These are phyloP conservation scores for Purshia tridentata DNA, from an alignment of 306 rosid genomes.

Conservation along the genomic window DNA sequence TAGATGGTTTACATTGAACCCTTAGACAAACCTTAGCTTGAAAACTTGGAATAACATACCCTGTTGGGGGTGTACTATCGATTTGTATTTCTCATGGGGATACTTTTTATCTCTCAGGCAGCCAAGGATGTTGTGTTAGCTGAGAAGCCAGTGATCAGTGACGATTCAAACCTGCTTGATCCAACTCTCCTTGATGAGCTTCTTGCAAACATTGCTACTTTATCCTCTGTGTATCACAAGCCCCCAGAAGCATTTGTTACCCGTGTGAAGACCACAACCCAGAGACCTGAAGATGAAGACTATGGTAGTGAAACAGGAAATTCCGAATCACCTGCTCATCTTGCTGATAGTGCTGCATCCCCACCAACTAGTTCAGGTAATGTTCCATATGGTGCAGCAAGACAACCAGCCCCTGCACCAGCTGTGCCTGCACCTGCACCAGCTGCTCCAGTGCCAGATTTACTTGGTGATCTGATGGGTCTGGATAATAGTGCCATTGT, in stretches of 20 bases:
- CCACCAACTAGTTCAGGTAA: slow-evolving; percentile 49
- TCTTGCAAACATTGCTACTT: slow-evolving; percentile 92
- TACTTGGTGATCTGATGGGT: slow-evolving; percentile 94
- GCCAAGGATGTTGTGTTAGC: slow-evolving; percentile 99
- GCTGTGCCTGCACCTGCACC: slow-evolving; percentile 50
- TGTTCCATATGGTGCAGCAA: slow-evolving; percentile 45
- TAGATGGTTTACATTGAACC: background rate
- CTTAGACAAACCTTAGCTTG: background rate
- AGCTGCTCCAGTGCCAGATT: slow-evolving; percentile 77
- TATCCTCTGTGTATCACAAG: slow-evolving; percentile 98
- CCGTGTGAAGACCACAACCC: slow-evolving; percentile 62
- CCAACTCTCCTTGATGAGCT: slow-evolving; percentile 93
- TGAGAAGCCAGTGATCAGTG: slow-evolving; percentile 95
- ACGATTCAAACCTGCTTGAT: slow-evolving; percentile 92
- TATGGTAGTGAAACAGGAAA: slow-evolving; percentile 75
- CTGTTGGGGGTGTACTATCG: background rate
- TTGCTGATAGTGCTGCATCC: slow-evolving; percentile 57
- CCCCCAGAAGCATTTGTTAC: slow-evolving; percentile 97
- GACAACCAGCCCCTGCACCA: slow-evolving; percentile 49
- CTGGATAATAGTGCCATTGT: slow-evolving; percentile 75
- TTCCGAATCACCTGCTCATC: slow-evolving; percentile 65
- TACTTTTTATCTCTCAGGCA: slow-evolving; percentile 61
- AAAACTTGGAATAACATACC: background rate
- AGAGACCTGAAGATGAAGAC: slow-evolving; percentile 81
- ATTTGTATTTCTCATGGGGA: slow-evolving; percentile 30